Evolutionary conservation across 2,329 filamentous ascomycete genomes (phyloP).

Genomic region (Huntiella moniliformis): DNA sequence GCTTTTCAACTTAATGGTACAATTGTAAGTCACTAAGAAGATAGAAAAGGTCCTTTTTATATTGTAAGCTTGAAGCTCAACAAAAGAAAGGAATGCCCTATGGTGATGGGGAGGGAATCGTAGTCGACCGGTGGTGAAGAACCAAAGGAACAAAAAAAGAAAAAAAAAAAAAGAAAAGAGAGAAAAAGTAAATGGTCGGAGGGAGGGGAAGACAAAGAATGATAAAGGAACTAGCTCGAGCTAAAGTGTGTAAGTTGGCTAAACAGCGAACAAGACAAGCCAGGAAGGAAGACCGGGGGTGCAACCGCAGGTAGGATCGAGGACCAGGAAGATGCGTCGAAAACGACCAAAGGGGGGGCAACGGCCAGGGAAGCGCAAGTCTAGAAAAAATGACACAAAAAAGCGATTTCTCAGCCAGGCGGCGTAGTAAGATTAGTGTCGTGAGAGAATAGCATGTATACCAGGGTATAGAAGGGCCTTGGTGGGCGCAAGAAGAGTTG

Average conservation of each 20-base stretch:
- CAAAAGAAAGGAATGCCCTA: slow-evolving; percentile 11
- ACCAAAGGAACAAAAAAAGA: slow-evolving; percentile 2
- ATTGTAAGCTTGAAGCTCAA: slow-evolving; percentile 14
- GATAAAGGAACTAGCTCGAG: neutral
- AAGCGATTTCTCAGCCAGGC: neutral
- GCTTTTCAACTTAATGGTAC: slow-evolving; percentile 12
- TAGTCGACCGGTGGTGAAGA: slow-evolving; percentile 9
- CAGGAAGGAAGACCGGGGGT: neutral
- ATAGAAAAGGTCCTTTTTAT: slow-evolving; percentile 13
- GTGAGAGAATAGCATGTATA: too few species aligned
- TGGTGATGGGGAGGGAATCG: neutral
- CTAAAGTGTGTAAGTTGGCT: slow-evolving; percentile 2
- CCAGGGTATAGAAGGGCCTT: too few species aligned
- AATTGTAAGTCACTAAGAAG: neutral
- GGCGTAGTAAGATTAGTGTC: too few species aligned
- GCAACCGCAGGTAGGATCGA: neutral
- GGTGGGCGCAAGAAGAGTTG: too few species aligned
- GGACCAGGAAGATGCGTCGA: neutral
- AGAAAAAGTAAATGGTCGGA: slow-evolving; percentile 2
- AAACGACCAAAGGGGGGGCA: neutral
- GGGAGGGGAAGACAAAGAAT: neutral
- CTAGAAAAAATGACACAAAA: neutral
- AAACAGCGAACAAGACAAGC: neutral
- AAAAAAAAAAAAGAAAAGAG: slow-evolving; percentile 5
- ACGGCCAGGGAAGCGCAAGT: neutral